These are phyloP conservation scores for Cyberlindnera xishuangbannaensis DNA, from an alignment of 805 yeast species.

Conservation along the genomic window DNA sequence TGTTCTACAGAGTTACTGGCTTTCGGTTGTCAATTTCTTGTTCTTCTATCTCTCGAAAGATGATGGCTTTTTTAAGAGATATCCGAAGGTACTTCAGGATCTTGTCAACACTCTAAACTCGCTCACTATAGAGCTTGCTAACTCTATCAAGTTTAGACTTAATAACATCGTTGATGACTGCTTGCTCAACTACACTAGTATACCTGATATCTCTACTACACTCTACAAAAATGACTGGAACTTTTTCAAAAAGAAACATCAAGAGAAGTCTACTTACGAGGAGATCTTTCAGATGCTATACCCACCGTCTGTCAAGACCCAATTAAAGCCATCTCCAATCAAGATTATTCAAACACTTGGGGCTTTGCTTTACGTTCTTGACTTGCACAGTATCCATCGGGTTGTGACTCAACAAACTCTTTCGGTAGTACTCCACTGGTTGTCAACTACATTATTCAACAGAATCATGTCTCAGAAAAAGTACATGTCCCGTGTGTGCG, in stretches of 20 bases:
- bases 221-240: slow-evolving; percentile 73
- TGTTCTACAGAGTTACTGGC: slow-evolving; percentile 78
- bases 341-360: slow-evolving; percentile 81
- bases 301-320: slow-evolving; percentile 79
- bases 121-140: slow-evolving; percentile 57
- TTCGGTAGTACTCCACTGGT: slow-evolving; percentile 72
- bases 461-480: slow-evolving; percentile 60
- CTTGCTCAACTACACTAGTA: slow-evolving; percentile 67
- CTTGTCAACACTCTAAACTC: slow-evolving; percentile 50
- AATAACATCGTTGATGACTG: slow-evolving; percentile 57
- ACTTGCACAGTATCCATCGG: slow-evolving; percentile 74
- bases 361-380: slow-evolving; percentile 80
- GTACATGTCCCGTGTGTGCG: slow-evolving; percentile 73
- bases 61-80: slow-evolving; percentile 45
- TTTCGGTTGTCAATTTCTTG: slow-evolving; percentile 69
- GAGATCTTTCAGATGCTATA: slow-evolving; percentile 70
- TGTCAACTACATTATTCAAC: slow-evolving; percentile 69
- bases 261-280: slow-evolving; percentile 49
- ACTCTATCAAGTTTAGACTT: slow-evolving; percentile 58
- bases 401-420: slow-evolving; percentile 73
- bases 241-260: slow-evolving; percentile 40
- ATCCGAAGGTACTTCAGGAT: slow-evolving; percentile 59
- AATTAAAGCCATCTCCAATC: slow-evolving; percentile 85
- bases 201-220: slow-evolving; percentile 75
- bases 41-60: slow-evolving; percentile 74